Evolutionary conservation across 1,139 yeast species (phyloP), one percentile per base, ranked within the genome.

Genomic region (Nakaseomyces glabratus): DNA sequence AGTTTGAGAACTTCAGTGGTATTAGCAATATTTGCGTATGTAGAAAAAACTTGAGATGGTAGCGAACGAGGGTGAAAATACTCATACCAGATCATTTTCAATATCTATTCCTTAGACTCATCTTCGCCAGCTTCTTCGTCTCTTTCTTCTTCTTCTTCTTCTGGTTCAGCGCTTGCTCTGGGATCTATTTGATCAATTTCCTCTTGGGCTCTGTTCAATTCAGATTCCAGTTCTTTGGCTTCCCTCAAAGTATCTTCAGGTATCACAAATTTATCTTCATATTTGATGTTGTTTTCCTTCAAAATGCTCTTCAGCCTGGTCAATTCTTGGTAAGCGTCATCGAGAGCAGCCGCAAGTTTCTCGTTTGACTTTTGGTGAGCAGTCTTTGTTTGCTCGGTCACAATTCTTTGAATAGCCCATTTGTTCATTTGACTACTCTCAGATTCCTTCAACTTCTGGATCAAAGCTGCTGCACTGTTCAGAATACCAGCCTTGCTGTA

Each of bases 401-500:
- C 70, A 43, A 90, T 68, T 62, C 86, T 88, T 57, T 88, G 96
- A 54, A 88, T 69, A 4, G 96, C 86, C 84, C 94, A 82, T 63
- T 90, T 88, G 58, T 88, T 95, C 51, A 84, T 79, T 54, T 82
- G 81, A 50, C 79, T 78, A 55, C 77, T 78, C 60, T 85, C 96
- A 49, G 82, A 82, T 48, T 82, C 94, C 60, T 86, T 84, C 53
- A 90, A 71, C 60, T 90, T 73, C 57, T 80, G 76, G 55, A 90
- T 90, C 55, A 81, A 85, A 52, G 85, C 95, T 28, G 84, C 90
- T 2, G 95, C 94, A 41, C 90, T 71, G 54, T 76, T 80, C 48
- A 90, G 68, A 41, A 88, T 82, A 57, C 85, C 90, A 13, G 96
- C 82, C 67, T 90, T 90, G 61, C 88, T 88, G 41, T 90, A 76